Conservation (phyloP, 345 rosid species). For the Clarkia xantiana region DNA sequence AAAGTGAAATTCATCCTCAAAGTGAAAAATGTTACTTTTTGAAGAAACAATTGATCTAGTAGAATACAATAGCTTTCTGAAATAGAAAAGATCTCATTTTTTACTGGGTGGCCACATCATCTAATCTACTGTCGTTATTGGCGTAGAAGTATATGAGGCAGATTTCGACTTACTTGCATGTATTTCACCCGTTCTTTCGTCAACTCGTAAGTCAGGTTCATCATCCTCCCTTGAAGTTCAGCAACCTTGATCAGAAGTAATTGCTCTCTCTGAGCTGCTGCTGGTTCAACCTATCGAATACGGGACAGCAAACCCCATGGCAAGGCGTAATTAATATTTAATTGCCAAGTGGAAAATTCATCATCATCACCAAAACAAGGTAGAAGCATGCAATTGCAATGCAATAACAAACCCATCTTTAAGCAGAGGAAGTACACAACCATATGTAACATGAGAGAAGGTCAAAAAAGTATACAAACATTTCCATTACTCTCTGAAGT, state of each 20-base stretch:
- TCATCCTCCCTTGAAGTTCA: slow-evolving; percentile 61
- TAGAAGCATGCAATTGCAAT: too few species aligned
- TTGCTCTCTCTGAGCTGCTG: slow-evolving; percentile 61
- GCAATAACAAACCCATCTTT: too few species aligned
- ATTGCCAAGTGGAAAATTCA: neutral
- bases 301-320: slow-evolving; percentile 4
- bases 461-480: too few species aligned
- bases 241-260: slow-evolving; percentile 42
- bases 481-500: slow-evolving; percentile 36
- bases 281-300: slow-evolving; percentile 39
- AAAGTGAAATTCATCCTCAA: too few species aligned
- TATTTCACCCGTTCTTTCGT: slow-evolving; percentile 55
- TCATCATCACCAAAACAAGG: too few species aligned
- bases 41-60: too few species aligned
- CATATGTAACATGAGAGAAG: neutral
- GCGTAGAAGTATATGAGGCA: neutral
- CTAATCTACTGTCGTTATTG: neutral
- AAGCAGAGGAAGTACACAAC: too few species aligned
- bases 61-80: too few species aligned
- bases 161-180: slow-evolving; percentile 40
- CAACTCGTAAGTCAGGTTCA: slow-evolving; percentile 55
- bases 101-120: too few species aligned
- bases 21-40: too few species aligned
- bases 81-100: too few species aligned
- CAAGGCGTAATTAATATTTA: neutral